Evolutionary conservation across 345 rosid genomes (phyloP).

Genomic region (Arabidopsis suecica): DNA sequence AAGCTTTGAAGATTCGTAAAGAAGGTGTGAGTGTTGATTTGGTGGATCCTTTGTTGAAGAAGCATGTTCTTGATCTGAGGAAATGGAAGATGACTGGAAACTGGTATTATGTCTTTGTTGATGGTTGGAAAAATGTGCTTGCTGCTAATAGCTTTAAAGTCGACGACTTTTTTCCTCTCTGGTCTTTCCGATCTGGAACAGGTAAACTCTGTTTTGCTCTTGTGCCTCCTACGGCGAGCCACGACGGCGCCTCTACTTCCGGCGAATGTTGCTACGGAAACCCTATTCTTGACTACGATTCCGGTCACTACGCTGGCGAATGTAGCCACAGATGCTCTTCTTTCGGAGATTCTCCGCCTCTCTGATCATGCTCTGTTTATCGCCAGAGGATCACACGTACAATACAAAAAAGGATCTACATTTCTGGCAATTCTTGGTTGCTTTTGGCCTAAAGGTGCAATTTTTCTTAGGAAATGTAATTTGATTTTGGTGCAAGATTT

Average conservation of each 20-base stretch:
- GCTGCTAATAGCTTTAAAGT: neutral
- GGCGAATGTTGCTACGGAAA: neutral
- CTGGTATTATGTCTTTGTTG: neutral
- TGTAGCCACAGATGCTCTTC: constrained; percentile 1
- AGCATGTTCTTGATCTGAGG: constrained; percentile 17
- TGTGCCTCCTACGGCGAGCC: neutral
- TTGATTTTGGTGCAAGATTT: neutral
- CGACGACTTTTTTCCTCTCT: neutral
- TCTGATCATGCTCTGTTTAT: neutral
- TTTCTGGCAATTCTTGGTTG: neutral
- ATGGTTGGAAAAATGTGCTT: constrained; percentile 30
- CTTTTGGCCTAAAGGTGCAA: neutral
- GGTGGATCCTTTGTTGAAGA: constrained; percentile 1
- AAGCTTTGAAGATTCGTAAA: neutral
- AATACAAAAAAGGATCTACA: neutral
- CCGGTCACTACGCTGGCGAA: neutral
- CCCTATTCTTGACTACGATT: neutral
- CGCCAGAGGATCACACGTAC: neutral
- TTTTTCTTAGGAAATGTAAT: neutral
- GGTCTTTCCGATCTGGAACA: constrained; percentile 29
- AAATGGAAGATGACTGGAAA: constrained; percentile 6
- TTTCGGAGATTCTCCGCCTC: neutral
- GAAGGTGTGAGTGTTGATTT: constrained; percentile 13
- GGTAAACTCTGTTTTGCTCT: constrained; percentile 19
- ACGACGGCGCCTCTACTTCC: neutral